phyloP scores from a whole-genome alignment of 306 rosid genomes.

The Dryas drummondii region DNA sequence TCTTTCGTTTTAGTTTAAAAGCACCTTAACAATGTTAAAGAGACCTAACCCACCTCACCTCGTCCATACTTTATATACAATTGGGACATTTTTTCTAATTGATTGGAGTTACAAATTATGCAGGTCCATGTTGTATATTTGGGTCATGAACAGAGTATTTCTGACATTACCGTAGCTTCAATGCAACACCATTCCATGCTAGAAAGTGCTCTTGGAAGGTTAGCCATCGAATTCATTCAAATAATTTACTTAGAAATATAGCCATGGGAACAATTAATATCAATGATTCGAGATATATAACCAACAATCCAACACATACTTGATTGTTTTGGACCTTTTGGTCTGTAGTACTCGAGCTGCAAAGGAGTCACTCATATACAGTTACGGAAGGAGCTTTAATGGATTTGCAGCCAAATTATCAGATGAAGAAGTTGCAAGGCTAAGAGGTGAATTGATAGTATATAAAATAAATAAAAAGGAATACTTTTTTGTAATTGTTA shows the following conservation, averaged over 20 bases:
- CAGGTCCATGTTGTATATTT: constrained; percentile 12
- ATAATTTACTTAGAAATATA: not conserved
- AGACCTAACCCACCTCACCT: too few species aligned
- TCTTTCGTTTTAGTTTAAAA: too few species aligned
- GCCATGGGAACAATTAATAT: not conserved
- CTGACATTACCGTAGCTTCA: not conserved
- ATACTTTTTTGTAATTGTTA: too few species aligned
- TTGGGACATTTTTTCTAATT: not conserved
- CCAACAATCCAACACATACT: too few species aligned
- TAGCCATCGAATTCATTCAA: not conserved
- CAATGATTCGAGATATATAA: too few species aligned
- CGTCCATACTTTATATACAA: too few species aligned
- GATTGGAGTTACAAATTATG: not conserved
- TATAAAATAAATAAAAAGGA: too few species aligned
- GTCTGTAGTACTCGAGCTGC: constrained; percentile 7
- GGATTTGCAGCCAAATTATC: constrained; percentile 29
- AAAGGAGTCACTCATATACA: constrained; percentile 16
- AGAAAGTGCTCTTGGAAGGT: constrained; percentile 18
- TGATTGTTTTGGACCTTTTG: too few species aligned
- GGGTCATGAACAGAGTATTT: not conserved
- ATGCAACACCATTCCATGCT: constrained; percentile 4
- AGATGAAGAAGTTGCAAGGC: constrained; percentile 12
- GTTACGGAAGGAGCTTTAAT: constrained; percentile 18
- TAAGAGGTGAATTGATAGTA: not conserved
- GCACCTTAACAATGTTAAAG: too few species aligned